phyloP scores from a whole-genome alignment of 164 flowering plant species.

The Vitis rupestris region DNA sequence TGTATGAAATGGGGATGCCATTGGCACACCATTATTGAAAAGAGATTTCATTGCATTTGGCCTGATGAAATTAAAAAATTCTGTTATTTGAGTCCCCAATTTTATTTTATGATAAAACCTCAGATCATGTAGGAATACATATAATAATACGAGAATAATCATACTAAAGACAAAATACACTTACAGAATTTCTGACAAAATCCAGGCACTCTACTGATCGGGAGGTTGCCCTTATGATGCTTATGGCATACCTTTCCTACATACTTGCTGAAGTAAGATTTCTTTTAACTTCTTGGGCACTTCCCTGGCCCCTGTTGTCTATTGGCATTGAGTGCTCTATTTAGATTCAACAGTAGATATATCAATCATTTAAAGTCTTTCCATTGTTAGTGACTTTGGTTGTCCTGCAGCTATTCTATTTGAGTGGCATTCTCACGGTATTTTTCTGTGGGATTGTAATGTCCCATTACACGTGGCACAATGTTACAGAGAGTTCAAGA shows the following conservation, averaged over 20 bases:
- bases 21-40: not conserved
- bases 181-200: not conserved
- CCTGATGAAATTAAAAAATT: too few relatives aligned
- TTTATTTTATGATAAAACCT: not conserved
- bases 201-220: slow-evolving; percentile 90
- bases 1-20: not conserved
- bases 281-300: not conserved
- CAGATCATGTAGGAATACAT: too few relatives aligned
- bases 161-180: not conserved
- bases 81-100: not conserved
- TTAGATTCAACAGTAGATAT: slow-evolving; percentile 1
- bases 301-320: not conserved
- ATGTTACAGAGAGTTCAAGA: slow-evolving; percentile 68
- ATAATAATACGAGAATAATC: not conserved
- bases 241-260: slow-evolving; percentile 89
- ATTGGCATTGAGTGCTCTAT: not conserved
- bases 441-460: slow-evolving; percentile 78
- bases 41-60: too few relatives aligned
- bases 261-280: slow-evolving; percentile 75
- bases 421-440: slow-evolving; percentile 69
- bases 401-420: slow-evolving; percentile 59
- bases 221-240: slow-evolving; percentile 87
- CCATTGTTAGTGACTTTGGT: slow-evolving; percentile 3
- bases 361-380: not conserved
- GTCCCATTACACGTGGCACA: slow-evolving; percentile 85